Percentiles rank a stretch among this genome's conserved stretches.
Evolutionary conservation across 2,329 filamentous ascomycete species (phyloP).

Genomic region (Paraphaeosphaeria minitans): DNA sequence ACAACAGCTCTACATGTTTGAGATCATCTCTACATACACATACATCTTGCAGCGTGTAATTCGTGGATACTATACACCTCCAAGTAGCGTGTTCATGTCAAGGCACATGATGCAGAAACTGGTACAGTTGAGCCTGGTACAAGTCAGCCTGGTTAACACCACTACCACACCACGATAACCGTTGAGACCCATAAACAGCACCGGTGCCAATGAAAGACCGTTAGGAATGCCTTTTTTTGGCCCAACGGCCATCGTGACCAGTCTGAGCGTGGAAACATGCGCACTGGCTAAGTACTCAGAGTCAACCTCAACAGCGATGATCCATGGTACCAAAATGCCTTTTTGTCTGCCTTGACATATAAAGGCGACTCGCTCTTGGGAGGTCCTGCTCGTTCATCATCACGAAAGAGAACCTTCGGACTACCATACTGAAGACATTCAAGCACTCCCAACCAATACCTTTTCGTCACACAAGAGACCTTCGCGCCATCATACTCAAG

Average conservation of each 20-base stretch:
- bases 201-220: background rate
- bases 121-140: background rate
- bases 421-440: background rate
- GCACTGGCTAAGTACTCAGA: background rate
- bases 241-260: background rate
- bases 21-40: background rate
- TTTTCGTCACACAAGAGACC: background rate
- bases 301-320: background rate
- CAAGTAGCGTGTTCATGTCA: background rate
- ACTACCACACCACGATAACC: background rate
- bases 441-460: no score
- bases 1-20: background rate
- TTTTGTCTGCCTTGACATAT: background rate
- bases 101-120: background rate
- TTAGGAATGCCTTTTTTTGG: background rate
- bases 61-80: background rate
- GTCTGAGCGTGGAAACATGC: background rate
- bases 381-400: background rate
- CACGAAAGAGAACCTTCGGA: background rate
- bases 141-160: background rate
- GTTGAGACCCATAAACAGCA: background rate
- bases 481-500: background rate
- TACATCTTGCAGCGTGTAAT: background rate
- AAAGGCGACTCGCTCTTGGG: background rate
- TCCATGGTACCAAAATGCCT: background rate